Percentiles rank a stretch among this genome's conserved stretches.
phyloP scores from a whole-genome alignment of 352 stramenopile genomes.

The Phytophthora hybrid region DNA sequence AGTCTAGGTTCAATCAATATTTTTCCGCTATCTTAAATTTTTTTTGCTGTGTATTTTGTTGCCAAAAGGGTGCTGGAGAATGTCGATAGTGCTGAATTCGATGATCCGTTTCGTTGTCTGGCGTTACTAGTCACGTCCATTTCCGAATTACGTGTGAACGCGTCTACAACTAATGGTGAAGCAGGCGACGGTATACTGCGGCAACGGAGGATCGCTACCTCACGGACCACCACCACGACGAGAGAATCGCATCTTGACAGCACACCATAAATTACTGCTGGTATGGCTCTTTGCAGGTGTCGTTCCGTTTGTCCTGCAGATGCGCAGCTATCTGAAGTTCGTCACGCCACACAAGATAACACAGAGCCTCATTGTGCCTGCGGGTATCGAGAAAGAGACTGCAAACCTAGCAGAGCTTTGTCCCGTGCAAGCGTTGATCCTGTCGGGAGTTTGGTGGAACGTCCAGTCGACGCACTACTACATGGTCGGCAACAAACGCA shows the following conservation, averaged over 20 bases:
- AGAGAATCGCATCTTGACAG: background rate
- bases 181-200: conserved; percentile 13
- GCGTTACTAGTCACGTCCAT: background rate
- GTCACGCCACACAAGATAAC: conserved; percentile 34
- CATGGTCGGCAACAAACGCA: background rate
- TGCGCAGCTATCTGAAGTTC: conserved; percentile 31
- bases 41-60: background rate
- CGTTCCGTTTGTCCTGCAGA: conserved; percentile 24
- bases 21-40: background rate
- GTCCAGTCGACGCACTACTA: conserved; percentile 31
- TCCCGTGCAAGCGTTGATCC: conserved; percentile 14
- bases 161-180: conserved; percentile 10
- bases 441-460: conserved; percentile 28
- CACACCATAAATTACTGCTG: conserved; percentile 13
- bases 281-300: conserved; percentile 23
- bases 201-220: conserved; percentile 8
- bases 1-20: conserved; percentile 3
- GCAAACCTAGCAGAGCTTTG: conserved; percentile 11
- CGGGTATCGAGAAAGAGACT: background rate
- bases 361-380: conserved; percentile 18
- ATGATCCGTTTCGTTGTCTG: background rate
- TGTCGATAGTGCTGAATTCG: background rate
- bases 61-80: background rate
- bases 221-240: background rate
- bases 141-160: background rate